phyloP scores from a whole-genome alignment of 192 early-diverging fungal species.

The Cetraspora pellucida region DNA sequence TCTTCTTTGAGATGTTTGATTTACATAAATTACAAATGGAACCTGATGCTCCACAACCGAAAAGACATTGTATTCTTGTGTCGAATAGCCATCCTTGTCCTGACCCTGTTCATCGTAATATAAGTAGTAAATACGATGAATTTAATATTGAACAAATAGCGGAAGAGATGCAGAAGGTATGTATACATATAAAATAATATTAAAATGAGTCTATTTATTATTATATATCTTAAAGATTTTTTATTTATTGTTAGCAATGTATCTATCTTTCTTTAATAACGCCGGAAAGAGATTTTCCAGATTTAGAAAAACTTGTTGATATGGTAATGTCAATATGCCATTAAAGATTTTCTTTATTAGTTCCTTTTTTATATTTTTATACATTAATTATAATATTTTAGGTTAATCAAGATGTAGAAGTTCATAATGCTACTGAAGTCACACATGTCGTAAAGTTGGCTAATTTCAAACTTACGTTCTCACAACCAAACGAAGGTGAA shows the following conservation, averaged over 20 bases:
- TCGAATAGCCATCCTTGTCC: slow-evolving; percentile 48
- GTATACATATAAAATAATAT: no score
- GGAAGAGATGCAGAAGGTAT: slow-evolving; percentile 53
- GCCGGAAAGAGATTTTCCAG: slow-evolving; percentile 35
- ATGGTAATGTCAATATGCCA: slow-evolving; percentile 18
- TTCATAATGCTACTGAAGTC: neutral
- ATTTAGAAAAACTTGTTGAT: slow-evolving; percentile 41
- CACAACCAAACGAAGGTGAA: slow-evolving; percentile 17
- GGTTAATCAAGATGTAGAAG: slow-evolving; percentile 14
- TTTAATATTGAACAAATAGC: slow-evolving; percentile 45
- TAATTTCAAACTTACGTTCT: neutral
- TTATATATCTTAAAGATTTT: neutral
- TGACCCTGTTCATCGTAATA: slow-evolving; percentile 42
- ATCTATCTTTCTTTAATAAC: slow-evolving; percentile 49
- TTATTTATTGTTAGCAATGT: slow-evolving; percentile 23
- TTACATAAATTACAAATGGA: slow-evolving; percentile 34
- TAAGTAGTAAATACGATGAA: slow-evolving; percentile 50
- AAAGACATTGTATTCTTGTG: slow-evolving; percentile 53
- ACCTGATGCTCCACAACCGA: slow-evolving; percentile 24
- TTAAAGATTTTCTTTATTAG: neutral
- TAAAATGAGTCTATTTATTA: no score
- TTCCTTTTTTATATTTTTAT: neutral
- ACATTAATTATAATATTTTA: neutral
- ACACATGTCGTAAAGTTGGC: slow-evolving; percentile 23
- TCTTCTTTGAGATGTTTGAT: slow-evolving; percentile 48